Percentiles rank a stretch among this genome's conserved stretches.
Evolutionary conservation across 345 rosid genomes (phyloP).

Genomic region (Murraya paniculata): DNA sequence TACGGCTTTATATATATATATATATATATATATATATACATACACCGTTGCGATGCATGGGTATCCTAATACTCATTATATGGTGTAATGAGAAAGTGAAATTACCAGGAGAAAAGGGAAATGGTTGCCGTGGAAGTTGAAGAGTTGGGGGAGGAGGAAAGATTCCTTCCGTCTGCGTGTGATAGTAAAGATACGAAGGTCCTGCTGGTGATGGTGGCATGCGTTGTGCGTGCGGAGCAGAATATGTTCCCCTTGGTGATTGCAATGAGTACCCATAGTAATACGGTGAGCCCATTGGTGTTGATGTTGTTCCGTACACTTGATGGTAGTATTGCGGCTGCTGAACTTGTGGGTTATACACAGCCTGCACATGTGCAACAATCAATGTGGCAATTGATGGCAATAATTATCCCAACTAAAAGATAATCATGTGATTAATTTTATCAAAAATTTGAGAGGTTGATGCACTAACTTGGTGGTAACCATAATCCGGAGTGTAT

Average conservation of each 20-base stretch:
- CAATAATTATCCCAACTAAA: not conserved
- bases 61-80: too few relatives aligned
- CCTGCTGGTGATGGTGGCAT: conserved; percentile 33
- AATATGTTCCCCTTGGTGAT: conserved; percentile 50
- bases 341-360: conserved; percentile 66
- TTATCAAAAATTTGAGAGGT: not conserved
- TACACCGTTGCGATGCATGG: not conserved
- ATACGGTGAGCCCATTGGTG: conserved; percentile 42
- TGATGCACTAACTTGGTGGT: conserved; percentile 59
- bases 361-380: conserved; percentile 36
- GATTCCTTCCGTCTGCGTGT: conserved; percentile 40
- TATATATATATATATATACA: not conserved
- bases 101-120: conserved; percentile 52
- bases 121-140: conserved; percentile 36
- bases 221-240: conserved; percentile 17
- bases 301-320: conserved; percentile 50
- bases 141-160: conserved; percentile 40
- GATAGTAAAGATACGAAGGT: conserved; percentile 53
- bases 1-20: not conserved
- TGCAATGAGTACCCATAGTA: conserved; percentile 70
- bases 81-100: not conserved
- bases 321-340: conserved; percentile 69
- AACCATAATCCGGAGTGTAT: conserved; percentile 69
- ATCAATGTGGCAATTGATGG: not conserved
- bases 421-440: not conserved